These are phyloP conservation scores for Fusarium sp. DNA, from an alignment of 2,329 filamentous ascomycete species.

Conservation along the genomic window DNA sequence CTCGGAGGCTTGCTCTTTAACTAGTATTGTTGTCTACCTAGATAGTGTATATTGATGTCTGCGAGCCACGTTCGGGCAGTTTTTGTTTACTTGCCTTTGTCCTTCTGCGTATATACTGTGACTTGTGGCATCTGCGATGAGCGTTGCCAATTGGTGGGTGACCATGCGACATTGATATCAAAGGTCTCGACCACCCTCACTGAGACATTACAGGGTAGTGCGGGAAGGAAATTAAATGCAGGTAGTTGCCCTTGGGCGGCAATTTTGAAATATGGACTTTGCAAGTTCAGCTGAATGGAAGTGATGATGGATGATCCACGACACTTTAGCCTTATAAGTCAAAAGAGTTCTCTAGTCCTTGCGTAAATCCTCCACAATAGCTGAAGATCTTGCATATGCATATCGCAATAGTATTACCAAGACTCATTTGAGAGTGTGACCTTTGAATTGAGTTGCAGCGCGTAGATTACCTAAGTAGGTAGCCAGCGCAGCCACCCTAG, in stretches of 20 bases:
- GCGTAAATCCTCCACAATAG: slow-evolving; percentile 14
- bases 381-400: not conserved
- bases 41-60: slow-evolving; percentile 35
- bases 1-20: slow-evolving; percentile 14
- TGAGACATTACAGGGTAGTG: slow-evolving; percentile 2
- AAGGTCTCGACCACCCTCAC: slow-evolving; percentile 19
- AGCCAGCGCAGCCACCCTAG: not conserved
- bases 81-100: not conserved
- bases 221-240: not conserved
- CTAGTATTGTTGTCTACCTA: slow-evolving; percentile 23
- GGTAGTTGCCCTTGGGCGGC: not conserved
- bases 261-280: slow-evolving; percentile 9
- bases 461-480: not conserved
- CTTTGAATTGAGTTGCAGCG: too few species aligned
- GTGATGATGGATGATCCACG: slow-evolving; percentile 20
- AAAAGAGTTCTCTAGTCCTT: slow-evolving; percentile 5
- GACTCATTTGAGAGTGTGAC: too few species aligned
- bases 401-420: not conserved
- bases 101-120: slow-evolving; percentile 8
- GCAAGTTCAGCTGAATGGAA: slow-evolving; percentile 31
- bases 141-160: too few species aligned
- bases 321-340: slow-evolving; percentile 6
- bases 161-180: not conserved
- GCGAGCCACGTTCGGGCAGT: slow-evolving; percentile 18
- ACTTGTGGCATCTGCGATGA: not conserved